phyloP scores from a whole-genome alignment of 352 stramenopile species.

The Globisporangium paddicum region DNA sequence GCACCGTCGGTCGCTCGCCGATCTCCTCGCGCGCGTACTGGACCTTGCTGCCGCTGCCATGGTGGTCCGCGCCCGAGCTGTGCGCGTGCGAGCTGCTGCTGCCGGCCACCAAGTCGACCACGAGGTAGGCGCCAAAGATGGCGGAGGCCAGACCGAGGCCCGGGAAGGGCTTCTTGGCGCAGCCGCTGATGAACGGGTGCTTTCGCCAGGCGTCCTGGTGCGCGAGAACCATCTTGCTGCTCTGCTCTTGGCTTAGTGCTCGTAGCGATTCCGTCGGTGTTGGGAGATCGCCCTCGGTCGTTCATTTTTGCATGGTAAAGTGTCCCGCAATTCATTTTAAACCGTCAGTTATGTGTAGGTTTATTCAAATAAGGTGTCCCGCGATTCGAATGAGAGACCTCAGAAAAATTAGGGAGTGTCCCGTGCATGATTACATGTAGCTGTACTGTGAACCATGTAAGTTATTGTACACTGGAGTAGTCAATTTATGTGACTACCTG shows the following conservation, averaged over 20 bases:
- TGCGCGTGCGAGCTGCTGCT: conserved; percentile 28
- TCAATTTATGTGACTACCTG: neutral
- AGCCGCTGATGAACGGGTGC: conserved; percentile 81
- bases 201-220: conserved; percentile 86
- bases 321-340: conserved; percentile 6
- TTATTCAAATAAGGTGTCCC: neutral
- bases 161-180: conserved; percentile 84
- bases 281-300: conserved; percentile 1
- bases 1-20: conserved; percentile 50
- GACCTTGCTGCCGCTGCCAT: conserved; percentile 41
- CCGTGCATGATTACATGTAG: neutral
- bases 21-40: conserved; percentile 53
- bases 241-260: neutral
- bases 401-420: neutral
- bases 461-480: neutral
- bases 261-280: conserved; percentile 14
- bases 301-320: conserved; percentile 4
- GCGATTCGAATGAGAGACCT: neutral
- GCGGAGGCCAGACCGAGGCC: conserved; percentile 65
- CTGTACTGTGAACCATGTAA: neutral
- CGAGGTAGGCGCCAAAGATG: conserved; percentile 80
- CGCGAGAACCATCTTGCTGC: conserved; percentile 67
- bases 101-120: conserved; percentile 54
- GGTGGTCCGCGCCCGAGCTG: conserved; percentile 17
- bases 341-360: neutral